Base-by-base conservation (phyloP, 78 protist genomes). In the Corallochytrium limacisporum region DNA sequence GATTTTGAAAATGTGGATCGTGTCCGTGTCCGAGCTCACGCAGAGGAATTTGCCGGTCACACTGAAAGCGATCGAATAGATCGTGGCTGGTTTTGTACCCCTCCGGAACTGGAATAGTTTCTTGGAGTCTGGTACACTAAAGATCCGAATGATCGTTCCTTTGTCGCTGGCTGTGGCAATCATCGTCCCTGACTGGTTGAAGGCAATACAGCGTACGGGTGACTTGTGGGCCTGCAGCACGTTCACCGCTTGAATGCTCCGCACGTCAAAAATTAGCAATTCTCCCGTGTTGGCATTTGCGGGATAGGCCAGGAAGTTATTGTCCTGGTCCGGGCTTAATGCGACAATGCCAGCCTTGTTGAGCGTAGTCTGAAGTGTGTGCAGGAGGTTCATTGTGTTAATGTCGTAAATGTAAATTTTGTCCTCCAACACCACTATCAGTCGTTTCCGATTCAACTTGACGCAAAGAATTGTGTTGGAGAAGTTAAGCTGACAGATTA, bases 141-240 rank as follows among this genome's bases (percentile, higher is more conserved):
- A 81, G 15, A 81, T 78, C n/a, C 82, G 69, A 15, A 81, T 81
- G 54, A 81, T 78, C 4, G 87, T 81, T 1, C 87, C 87, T 72
- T 74, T 81, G 18, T 66, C 71, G 18, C 75, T 63, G 42, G 82
- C 69, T 4, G 87, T 81, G 33, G 87, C 87, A 7, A 81, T 59
- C 46, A 75, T 26, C 13, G 87, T 75, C 29, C 87, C 87, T 33
- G 53, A 50, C 47, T 38, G 54, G 72, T 62, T 75, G n/a, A 81
- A 53, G 32, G 75, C 71, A 7, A 81, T 36, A n/a, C 49, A 36
- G 18, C 69, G 38, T 4, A 81, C 59, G 36, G 74, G 78, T 26
- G 69, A 35, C 50, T 73, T 74, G 62, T 81, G 86, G 6, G 86
- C 86, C 36, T 44, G 72, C 47, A 81, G 54, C 4, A 81, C 51